Evolutionary conservation across 2,329 filamentous ascomycete species (phyloP), one percentile per base, ranked within the genome.

Genomic region (Reticulascus tulasneorum): DNA sequence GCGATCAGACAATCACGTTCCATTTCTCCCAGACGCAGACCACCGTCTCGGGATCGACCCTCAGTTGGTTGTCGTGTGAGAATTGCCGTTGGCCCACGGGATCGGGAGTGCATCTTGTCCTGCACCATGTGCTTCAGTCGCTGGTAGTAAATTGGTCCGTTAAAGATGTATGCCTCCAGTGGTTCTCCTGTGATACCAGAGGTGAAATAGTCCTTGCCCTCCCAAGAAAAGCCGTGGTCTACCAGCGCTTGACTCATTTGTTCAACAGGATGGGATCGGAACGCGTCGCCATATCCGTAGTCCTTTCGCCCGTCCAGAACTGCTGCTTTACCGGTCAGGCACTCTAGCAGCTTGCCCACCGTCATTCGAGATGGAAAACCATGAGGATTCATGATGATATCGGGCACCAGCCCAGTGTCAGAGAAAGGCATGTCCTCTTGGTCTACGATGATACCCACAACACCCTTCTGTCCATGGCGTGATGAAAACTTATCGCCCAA

Each of bases 351-450:
- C 64, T 98, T 98, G 21, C 93, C 93, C 45, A 98, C 93, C 35
- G 93, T 98, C 93, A 98, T 98, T 62, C 93, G 93, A 21, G 91
- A 97, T 2, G 93, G 93, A 74, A 98, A 98, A 81, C 93, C 93
- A 66, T 98, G 93, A 1, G 94, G 93, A 69, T 98, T 98, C 93
- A 98, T 98, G 77, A 98, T 98, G 49, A 98, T 96, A 62, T 98
- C 93, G 0, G 93, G 93, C n/a, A 82, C 84, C 48, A 98, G 79
- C 3, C 93, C 94, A 34, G 75, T 71, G 62, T 98, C 93, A 23
- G 85, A 85, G 66, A 98, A 98, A 0, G 93, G 93, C 80, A 98
- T 85, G 57, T 98, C 93, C 56, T 93, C 89, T 64, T 97, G 91
- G 45, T 95, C 86, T 13, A 91, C 89, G 40, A 98, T 96, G 50